A percentile compares a stretch with the other conserved stretches of the same genome.
These are phyloP conservation scores for Dactylellina drechsleri DNA, from an alignment of 2,329 filamentous ascomycete genomes.

Conservation along the genomic window DNA sequence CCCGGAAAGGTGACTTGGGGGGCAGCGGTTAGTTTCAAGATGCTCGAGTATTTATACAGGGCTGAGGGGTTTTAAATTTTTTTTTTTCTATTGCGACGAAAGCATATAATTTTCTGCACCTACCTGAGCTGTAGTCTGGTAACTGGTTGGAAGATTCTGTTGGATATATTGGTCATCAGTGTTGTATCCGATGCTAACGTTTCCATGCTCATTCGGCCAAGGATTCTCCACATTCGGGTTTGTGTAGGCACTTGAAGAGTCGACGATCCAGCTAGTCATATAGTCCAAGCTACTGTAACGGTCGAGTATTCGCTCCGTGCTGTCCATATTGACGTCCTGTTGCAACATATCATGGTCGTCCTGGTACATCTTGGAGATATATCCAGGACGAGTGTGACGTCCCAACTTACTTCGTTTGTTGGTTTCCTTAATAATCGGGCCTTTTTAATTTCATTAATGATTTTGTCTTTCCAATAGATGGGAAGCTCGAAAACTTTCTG, in stretches of 20 bases:
- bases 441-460: conserved; percentile 3
- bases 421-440: background rate
- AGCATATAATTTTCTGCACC: conserved; percentile 13
- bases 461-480: background rate
- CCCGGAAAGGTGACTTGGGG: conserved; percentile 21
- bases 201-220: conserved; percentile 29
- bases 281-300: conserved; percentile 23
- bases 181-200: conserved; percentile 41
- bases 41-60: background rate
- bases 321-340: conserved; percentile 21
- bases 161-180: conserved; percentile 30
- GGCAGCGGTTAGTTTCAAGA: conserved; percentile 4
- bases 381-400: conserved; percentile 4
- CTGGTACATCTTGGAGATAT: conserved; percentile 43
- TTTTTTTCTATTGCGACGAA: background rate
- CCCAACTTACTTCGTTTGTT: background rate
- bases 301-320: conserved; percentile 20
- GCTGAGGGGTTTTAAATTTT: background rate
- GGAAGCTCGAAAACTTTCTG: background rate
- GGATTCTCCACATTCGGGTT: conserved; percentile 36
- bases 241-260: conserved; percentile 18
- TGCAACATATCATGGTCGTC: conserved; percentile 16
- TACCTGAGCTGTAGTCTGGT: conserved; percentile 34
- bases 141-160: conserved; percentile 31
- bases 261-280: conserved; percentile 32